Base-by-base conservation (phyloP, 108 stramenopile genomes). In the Epipyxis sp. region DNA sequence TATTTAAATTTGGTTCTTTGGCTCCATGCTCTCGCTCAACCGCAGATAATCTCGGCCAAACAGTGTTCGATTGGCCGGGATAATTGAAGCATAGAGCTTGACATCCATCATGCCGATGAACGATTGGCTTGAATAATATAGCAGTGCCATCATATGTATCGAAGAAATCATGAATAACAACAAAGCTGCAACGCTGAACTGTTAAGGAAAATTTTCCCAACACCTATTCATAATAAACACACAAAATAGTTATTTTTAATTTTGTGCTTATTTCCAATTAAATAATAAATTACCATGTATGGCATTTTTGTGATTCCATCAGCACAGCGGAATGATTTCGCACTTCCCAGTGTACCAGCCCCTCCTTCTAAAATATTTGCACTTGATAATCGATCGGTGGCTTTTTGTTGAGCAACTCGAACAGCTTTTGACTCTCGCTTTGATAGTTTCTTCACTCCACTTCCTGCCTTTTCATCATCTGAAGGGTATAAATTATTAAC, bases 121-220 rank as follows among this genome's bases (percentile, higher is more conserved):
- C 37, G 0, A 89, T 67, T 42, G 80, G 85, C 59, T 86, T 79
- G 2, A 87, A 80, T 32, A 85, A 76, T 1, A 86, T 81, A 44
- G 74, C 81, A 2, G 81, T 77, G 65, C 83, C 65, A 44, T 86
- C 84, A 57, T 79, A 79, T 16, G 86, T 89, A 78, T 89, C 88
- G 44, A 89, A 89, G 1, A 89, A 74, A 71, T 89, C 88, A 44
- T 89, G 88, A 27, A 87, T 61, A 1, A 84, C 81, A 39, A 89
- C 39, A 65, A 85, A 78, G 37, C 57, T 82, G 0, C 77, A 59
- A 6, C 37, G 65, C 30, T 59, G 20, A 0, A 69, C 41, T 1
- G 67, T 50, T 13, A 81, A 50, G 2, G 78, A 59, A 25, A 77
- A 42, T 25, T 61, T 45, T 34, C 84, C 84, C 34, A 85, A n/a